Evolutionary conservation across 371 early-diverging fungal species (phyloP).

Genomic region (Apophysomyces ossiformis): DNA sequence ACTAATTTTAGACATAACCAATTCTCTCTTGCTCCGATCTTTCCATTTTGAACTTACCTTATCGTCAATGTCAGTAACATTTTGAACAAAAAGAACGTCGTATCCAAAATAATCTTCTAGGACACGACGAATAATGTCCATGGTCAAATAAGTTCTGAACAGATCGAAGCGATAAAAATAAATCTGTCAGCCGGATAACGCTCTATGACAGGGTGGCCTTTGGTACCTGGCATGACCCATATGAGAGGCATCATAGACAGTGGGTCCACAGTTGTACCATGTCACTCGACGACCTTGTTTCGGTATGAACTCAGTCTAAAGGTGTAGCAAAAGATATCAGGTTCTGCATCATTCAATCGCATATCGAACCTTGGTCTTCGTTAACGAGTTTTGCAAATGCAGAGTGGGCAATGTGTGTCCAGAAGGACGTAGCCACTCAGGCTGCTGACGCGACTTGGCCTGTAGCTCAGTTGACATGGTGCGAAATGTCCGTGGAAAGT

Average conservation of each 20-base stretch:
- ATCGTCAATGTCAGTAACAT: slow-evolving; percentile 99
- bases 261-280: slow-evolving; percentile 99
- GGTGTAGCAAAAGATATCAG: not conserved
- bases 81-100: slow-evolving; percentile 97
- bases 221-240: slow-evolving; percentile 96
- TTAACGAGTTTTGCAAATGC: slow-evolving; percentile 78
- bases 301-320: slow-evolving; percentile 90
- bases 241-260: slow-evolving; percentile 99
- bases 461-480: slow-evolving; percentile 14
- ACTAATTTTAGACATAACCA: not conserved
- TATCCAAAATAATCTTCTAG: slow-evolving; percentile 97
- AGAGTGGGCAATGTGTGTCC: slow-evolving; percentile 46
- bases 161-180: slow-evolving; percentile 8
- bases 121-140: slow-evolving; percentile 97
- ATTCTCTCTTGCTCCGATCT: not conserved
- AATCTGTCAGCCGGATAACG: not conserved
- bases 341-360: not conserved
- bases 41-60: slow-evolving; percentile 62
- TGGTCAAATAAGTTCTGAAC: slow-evolving; percentile 89
- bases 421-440: slow-evolving; percentile 42
- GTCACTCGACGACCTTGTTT: slow-evolving; percentile 77
- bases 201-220: not conserved
- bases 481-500: not conserved
- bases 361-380: slow-evolving; percentile 66
- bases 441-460: slow-evolving; percentile 14